Percentiles rank a stretch among this genome's conserved stretches.
These are phyloP conservation scores for Candida fluviatilis DNA, from an alignment of 805 yeast genomes.

Conservation along the genomic window DNA sequence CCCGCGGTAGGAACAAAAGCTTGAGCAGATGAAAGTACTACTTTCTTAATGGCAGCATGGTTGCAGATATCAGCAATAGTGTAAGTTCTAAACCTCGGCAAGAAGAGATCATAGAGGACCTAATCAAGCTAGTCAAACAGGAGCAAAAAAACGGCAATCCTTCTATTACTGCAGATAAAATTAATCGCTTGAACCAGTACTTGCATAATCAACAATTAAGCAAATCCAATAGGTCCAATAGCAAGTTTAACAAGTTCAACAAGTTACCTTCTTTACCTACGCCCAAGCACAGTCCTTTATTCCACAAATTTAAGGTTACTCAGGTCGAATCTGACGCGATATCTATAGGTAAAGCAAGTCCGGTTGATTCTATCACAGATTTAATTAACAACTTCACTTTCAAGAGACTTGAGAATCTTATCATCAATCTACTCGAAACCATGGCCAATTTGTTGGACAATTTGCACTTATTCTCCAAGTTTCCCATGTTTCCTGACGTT, in stretches of 20 bases:
- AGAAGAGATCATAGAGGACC: slow-evolving; percentile 22
- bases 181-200: slow-evolving; percentile 25
- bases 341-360: neutral
- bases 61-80: neutral
- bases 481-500: slow-evolving; percentile 40
- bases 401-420: slow-evolving; percentile 24
- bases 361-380: neutral
- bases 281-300: slow-evolving; percentile 32
- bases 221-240: neutral
- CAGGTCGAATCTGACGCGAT: neutral
- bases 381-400: slow-evolving; percentile 19
- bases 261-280: slow-evolving; percentile 19
- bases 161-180: slow-evolving; percentile 34
- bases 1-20: too few relatives aligned
- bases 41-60: neutral
- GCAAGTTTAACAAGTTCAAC: slow-evolving; percentile 8
- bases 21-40: too few relatives aligned
- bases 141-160: slow-evolving; percentile 36
- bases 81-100: slow-evolving; percentile 4
- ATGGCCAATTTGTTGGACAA: slow-evolving; percentile 39
- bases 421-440: slow-evolving; percentile 30
- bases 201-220: slow-evolving; percentile 14
- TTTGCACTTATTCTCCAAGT: slow-evolving; percentile 35
- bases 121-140: slow-evolving; percentile 29
- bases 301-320: slow-evolving; percentile 23